phyloP scores from a whole-genome alignment of 345 rosid species.

The Diplotaxis tenuifolia region DNA sequence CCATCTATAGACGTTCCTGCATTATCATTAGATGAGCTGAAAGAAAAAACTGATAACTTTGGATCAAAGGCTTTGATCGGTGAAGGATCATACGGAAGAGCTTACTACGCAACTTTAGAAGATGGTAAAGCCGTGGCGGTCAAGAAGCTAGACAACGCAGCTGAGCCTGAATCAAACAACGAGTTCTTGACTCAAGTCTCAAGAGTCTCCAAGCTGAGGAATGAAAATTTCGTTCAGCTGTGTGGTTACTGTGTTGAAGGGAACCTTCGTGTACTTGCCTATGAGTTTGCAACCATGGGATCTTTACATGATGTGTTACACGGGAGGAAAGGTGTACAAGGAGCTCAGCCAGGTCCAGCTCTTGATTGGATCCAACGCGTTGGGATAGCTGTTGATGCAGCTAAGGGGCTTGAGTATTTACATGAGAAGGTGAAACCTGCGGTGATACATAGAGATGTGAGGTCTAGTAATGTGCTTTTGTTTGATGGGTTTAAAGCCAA shows the following conservation, averaged over 20 bases:
- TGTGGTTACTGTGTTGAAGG: conserved; percentile 91
- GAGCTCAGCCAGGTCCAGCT: conserved; percentile 97
- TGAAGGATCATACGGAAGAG: conserved; percentile 93
- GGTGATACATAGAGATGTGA: conserved; percentile 85
- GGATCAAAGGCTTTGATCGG: conserved; percentile 68
- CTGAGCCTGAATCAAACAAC: conserved; percentile 72
- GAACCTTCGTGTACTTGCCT: conserved; percentile 78
- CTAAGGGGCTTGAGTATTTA: conserved; percentile 88
- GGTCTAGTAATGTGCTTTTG: conserved; percentile 96
- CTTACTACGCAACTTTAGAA: conserved; percentile 65
- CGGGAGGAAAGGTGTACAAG: conserved; percentile 98
- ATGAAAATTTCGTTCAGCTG: conserved; percentile 76
- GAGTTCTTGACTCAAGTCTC: conserved; percentile 96
- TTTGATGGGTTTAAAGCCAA: conserved; percentile 95
- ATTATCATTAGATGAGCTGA: conserved; percentile 56
- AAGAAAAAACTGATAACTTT: conserved; percentile 66
- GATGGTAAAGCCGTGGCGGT: conserved; percentile 70
- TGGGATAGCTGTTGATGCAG: conserved; percentile 94
- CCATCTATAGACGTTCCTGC: conserved; percentile 67
- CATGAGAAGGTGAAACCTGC: conserved; percentile 90
- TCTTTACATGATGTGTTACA: conserved; percentile 92
- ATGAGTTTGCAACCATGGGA: conserved; percentile 98
- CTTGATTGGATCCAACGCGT: conserved; percentile 98
- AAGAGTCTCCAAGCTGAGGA: conserved; percentile 78
- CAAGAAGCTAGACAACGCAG: conserved; percentile 73